Base-by-base conservation (phyloP, 2,329 filamentous ascomycete genomes). In the Aspergillus sp. region DNA sequence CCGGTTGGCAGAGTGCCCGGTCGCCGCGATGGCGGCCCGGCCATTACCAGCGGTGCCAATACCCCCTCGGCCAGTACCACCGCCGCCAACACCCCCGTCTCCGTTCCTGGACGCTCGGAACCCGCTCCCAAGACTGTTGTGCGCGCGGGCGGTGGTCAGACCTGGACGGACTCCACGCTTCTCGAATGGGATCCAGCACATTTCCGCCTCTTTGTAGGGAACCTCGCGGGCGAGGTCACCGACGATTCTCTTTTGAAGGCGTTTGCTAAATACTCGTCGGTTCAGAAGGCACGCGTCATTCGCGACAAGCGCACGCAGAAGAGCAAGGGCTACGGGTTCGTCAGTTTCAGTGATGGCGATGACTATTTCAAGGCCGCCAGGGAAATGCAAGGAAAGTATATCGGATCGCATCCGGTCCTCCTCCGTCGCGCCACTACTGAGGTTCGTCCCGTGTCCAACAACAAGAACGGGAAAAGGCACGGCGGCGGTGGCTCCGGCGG, bases 351-450 rank as follows among this genome's bases (percentile, higher is more conserved):
- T 64, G 89, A 97, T 68, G 89, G 91, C 25, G 94, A 99, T 71
- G 92, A 97, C 67, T 97, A 95, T 71, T 97, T 99, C 79, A 85
- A 90, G 65, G 93, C 94, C 1, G 93, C 91, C 64, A 91, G 94
- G 76, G 93, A 97, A 76, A 97, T 97, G 94, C 89, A 97, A 66
- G 92, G 92, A 63, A 97, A 99, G 76, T 99, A 99, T 74, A 97
- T 99, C 68, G 93, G 96, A 65, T 97, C 91, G 70, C 94, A 97
- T 72, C 94, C 94, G 0, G 89, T 97, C 23, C 78, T 89, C 21
- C 83, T 97, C 61, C 87, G 89, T 71, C 89, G 94, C 71, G 91
- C 89, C 60, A 96, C 88, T 61, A 96, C 93, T 5, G 92, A 97
- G 71, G 91, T 99, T 71, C 91, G 89, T 68, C 84, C 91, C 4